Conservation (phyloP, 306 rosid species). For the Vigna unguiculata region DNA sequence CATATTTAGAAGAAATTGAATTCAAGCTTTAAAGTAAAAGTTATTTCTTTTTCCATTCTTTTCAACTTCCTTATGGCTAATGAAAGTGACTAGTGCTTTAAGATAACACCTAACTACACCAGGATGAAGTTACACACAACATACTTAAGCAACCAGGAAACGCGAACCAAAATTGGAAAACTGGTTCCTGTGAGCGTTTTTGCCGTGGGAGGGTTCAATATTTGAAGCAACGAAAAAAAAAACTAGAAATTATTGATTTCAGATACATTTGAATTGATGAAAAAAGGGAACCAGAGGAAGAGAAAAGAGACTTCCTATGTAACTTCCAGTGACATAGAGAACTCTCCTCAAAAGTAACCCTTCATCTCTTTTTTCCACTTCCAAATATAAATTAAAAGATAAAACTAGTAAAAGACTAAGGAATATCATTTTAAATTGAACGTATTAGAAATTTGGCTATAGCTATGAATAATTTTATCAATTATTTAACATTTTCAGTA, state of each 20-base stretch:
- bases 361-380: neutral
- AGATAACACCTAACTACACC: neutral
- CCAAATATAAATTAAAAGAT: neutral
- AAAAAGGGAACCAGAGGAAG: neutral
- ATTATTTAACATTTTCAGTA: neutral
- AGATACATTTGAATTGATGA: neutral
- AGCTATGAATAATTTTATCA: neutral
- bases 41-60: neutral
- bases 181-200: neutral
- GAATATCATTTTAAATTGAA: neutral
- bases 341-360: neutral
- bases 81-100: constrained; percentile 19
- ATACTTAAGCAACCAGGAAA: neutral
- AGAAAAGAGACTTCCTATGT: neutral
- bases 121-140: neutral
- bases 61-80: constrained; percentile 25
- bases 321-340: neutral
- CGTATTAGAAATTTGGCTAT: neutral
- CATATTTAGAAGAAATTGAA: neutral
- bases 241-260: neutral
- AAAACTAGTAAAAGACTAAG: neutral
- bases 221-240: neutral
- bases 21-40: constrained; percentile 34
- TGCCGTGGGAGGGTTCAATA: neutral
- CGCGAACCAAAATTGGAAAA: neutral